Conservation (phyloP, 768 basidiomycete genomes). For the Boletus coccyginus region DNA sequence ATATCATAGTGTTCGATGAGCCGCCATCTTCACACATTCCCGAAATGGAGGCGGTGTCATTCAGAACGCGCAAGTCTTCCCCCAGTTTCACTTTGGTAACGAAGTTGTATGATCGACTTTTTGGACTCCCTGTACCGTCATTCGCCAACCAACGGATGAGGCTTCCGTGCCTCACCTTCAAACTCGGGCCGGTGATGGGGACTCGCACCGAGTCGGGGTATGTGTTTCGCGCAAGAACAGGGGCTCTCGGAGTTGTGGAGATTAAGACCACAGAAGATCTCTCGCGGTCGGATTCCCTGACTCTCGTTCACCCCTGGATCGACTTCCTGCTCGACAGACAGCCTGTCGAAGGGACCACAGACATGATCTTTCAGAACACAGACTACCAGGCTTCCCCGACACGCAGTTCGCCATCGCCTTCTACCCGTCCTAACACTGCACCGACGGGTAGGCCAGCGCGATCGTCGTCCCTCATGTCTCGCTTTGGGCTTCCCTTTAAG, state of each 20-base stretch:
- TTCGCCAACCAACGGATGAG: background rate
- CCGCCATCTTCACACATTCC: background rate
- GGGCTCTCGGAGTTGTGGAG: background rate
- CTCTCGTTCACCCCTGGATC: slow-evolving; percentile 5
- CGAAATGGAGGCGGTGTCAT: background rate
- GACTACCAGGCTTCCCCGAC: too few relatives aligned
- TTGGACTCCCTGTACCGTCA: background rate
- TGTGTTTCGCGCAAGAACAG: background rate
- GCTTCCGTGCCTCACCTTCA: background rate
- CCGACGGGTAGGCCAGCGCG: background rate
- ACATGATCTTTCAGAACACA: background rate
- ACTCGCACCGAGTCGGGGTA: background rate
- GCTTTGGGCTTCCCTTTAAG: background rate
- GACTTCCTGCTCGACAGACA: slow-evolving; percentile 4
- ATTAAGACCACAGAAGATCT: slow-evolving; percentile 6
- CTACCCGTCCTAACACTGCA: background rate
- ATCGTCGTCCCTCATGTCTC: background rate
- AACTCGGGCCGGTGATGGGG: background rate
- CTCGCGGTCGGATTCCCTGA: background rate
- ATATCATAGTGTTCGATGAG: background rate
- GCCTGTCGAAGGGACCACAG: background rate
- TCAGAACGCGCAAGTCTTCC: background rate
- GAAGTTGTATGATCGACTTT: background rate
- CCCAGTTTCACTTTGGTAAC: background rate
- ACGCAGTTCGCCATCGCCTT: too few relatives aligned